Evolutionary conservation across 2,329 filamentous ascomycete species (phyloP).

Genomic region (Pseudogymnoascus sp.): DNA sequence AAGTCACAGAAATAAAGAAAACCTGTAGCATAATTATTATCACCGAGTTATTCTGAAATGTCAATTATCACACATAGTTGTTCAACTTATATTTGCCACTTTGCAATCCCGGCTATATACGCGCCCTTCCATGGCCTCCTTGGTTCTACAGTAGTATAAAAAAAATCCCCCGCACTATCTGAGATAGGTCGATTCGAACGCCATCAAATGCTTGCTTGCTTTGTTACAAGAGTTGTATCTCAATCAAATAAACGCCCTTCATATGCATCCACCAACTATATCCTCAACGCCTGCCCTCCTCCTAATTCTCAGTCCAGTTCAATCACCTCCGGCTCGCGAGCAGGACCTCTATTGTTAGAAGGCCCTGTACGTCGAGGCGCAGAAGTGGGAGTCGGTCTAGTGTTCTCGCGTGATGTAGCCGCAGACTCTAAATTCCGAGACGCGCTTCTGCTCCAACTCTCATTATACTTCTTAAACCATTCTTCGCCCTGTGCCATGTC

Average conservation of each 20-base stretch:
- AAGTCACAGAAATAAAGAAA: background rate
- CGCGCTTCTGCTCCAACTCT: constrained; percentile 15
- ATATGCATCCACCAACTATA: background rate
- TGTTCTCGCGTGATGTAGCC: constrained; percentile 1
- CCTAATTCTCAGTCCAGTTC: background rate
- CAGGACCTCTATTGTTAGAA: background rate
- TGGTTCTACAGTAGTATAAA: background rate
- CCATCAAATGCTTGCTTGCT: constrained; percentile 11
- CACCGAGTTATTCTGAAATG: background rate
- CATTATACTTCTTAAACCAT: constrained; percentile 27
- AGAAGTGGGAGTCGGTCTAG: background rate
- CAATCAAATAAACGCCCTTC: constrained; percentile 1
- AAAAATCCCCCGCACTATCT: background rate
- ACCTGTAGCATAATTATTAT: background rate
- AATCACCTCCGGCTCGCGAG: background rate
- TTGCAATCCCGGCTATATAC: background rate
- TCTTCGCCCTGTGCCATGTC: constrained; percentile 31
- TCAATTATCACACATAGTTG: background rate
- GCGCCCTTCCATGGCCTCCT: background rate
- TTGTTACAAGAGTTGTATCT: constrained; percentile 10
- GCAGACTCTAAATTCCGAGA: constrained; percentile 5
- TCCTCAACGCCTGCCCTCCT: background rate
- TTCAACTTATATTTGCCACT: background rate
- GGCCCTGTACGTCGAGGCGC: background rate
- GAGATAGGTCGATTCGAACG: constrained; percentile 6